Evolutionary conservation across 257 asterid genomes (phyloP).

Genomic region (Solanum chiquidenum): DNA sequence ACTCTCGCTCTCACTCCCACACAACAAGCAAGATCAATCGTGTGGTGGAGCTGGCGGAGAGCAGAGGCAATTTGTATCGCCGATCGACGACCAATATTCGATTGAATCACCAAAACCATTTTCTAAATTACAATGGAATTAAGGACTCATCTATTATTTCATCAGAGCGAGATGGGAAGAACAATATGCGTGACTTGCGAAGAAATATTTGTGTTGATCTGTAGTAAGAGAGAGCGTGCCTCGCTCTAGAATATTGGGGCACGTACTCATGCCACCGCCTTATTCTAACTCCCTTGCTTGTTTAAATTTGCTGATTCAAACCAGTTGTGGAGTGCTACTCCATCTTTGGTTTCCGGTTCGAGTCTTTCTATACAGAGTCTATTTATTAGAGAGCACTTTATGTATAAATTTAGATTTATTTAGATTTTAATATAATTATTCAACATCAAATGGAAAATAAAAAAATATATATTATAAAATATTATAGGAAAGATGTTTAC

Average conservation of each 20-base stretch:
- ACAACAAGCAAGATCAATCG: background rate
- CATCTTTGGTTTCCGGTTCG: no score
- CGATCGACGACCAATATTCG: constrained; percentile 31
- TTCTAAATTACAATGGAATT: background rate
- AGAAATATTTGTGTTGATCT: background rate
- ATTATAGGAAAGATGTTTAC: no score
- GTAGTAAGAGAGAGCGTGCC: background rate
- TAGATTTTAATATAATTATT: no score
- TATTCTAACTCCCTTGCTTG: background rate
- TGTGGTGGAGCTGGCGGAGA: constrained; percentile 30
- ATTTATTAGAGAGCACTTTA: no score
- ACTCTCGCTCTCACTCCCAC: background rate
- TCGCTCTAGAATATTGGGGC: background rate
- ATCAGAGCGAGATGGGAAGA: background rate
- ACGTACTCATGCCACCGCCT: background rate
- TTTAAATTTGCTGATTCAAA: background rate
- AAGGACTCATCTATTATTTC: background rate
- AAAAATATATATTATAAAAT: no score
- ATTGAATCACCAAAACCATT: constrained; percentile 14
- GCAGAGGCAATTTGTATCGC: constrained; percentile 44
- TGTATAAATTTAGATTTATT: no score
- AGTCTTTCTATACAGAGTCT: no score
- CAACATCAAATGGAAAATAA: no score
- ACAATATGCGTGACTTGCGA: no score
- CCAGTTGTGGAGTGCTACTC: background rate